Base-by-base conservation (phyloP, 805 yeast species). In the Candida caryicola region DNA sequence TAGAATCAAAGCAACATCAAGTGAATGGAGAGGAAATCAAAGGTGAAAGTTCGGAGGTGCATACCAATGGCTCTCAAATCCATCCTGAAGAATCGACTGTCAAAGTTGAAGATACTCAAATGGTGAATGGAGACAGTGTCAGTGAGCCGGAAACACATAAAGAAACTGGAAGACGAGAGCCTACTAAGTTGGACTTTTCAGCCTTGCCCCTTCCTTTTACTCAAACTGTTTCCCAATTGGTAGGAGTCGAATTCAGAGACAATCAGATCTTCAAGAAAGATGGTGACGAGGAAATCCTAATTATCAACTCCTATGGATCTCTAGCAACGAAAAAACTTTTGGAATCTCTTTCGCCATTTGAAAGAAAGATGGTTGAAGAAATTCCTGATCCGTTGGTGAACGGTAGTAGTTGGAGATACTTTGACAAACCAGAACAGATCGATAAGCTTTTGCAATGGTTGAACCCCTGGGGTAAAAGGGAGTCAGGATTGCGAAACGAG, bases 401-500 rank as follows among this genome's bases (percentile, higher is more conserved):
- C 10, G 67, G 74, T 1, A 44, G 60, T 4, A 76, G 77, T 26
- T 89, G 97, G 97, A 75, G 82, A 38, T 85, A 59, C 49, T 76
- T 79, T 46, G 95, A 88, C 47, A 63, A 55, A 2, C 67, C 73
- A 0, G 75, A 71, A n/a, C 82, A 83, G 28, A 58, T 88, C 23
- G 76, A 74, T 1, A 55, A 55, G 10, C 54, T 90, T 17, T 41
- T 81, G 6, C 55, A 61, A n/a, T 83, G 91, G 87, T 64, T 89
- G 34, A 81, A 83, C 48, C 79, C 77, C 3, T 78, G 82, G 74
- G 96, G 96, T 2, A 67, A 64, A 36, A 65, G 95, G 32, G 97
- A 89, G 53, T 71, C 79, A 13, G 69, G 64, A 26, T 68, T 90
- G 33, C 64, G 77, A 28, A 82, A 81, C 48, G 95, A 85, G 49